These are phyloP conservation scores for Xerocomus spinulosus DNA, from an alignment of 768 basidiomycete genomes.

Conservation along the genomic window DNA sequence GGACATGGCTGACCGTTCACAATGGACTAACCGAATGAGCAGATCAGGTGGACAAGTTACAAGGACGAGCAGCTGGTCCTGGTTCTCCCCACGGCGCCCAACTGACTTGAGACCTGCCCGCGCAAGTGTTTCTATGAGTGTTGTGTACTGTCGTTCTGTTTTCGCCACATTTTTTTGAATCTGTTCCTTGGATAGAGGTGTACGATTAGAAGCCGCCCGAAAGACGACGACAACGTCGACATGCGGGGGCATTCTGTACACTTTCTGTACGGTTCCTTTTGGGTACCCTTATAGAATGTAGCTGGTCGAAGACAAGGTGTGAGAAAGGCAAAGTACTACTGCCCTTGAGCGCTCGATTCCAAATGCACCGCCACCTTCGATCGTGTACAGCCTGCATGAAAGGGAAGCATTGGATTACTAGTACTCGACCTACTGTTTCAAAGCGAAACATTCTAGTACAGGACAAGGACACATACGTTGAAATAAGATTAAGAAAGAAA, in stretches of 20 bases:
- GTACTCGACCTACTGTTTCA: not conserved
- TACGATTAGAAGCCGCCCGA: slow-evolving; percentile 39
- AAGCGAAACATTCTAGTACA: not conserved
- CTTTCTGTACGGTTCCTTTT: not conserved
- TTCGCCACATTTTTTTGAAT: slow-evolving; percentile 57
- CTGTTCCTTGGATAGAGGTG: slow-evolving; percentile 54
- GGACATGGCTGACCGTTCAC: slow-evolving; percentile 60
- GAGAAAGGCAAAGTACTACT: not conserved
- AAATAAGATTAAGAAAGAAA: not conserved
- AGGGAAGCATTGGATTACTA: not conserved
- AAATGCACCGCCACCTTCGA: not conserved
- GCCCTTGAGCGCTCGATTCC: too few relatives aligned
- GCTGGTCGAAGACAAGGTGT: slow-evolving; percentile 3
- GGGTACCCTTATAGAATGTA: not conserved
- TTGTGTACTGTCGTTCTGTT: slow-evolving; percentile 65
- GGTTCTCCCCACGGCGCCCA: slow-evolving; percentile 69
- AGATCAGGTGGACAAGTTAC: slow-evolving; percentile 62
- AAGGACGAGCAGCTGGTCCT: slow-evolving; percentile 74
- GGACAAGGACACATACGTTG: not conserved
- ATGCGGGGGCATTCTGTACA: slow-evolving; percentile 42
- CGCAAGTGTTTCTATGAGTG: slow-evolving; percentile 57
- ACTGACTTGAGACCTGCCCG: slow-evolving; percentile 65
- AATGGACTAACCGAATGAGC: slow-evolving; percentile 59
- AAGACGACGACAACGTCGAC: slow-evolving; percentile 77
- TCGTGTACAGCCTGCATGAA: not conserved